These are phyloP conservation scores for Verticillium nonalfalfae DNA, from an alignment of 2,329 filamentous ascomycete species.

Conservation along the genomic window DNA sequence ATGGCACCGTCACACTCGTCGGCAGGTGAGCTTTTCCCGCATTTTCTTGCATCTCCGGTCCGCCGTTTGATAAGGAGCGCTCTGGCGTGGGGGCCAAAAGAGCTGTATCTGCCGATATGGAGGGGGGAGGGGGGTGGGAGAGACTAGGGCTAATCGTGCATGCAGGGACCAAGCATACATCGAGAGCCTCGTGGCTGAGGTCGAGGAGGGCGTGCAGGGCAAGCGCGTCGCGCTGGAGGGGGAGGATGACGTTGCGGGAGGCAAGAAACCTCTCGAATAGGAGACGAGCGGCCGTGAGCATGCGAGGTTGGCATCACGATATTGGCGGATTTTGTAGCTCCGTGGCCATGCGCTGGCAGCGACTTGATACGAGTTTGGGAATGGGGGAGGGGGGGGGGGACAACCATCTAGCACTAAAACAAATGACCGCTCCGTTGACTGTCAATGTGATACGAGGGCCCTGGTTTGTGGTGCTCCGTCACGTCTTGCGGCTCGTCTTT, in stretches of 20 bases:
- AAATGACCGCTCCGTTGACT: background rate
- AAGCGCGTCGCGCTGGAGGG: slow-evolving; percentile 64
- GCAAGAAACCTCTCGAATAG: background rate
- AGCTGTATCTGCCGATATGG: background rate
- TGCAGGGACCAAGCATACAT: slow-evolving; percentile 66
- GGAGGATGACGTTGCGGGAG: slow-evolving; percentile 46
- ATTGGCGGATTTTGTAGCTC: background rate
- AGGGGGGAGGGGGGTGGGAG: background rate
- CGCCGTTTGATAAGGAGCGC: background rate
- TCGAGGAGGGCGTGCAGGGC: slow-evolving; percentile 71
- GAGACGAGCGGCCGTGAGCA: background rate
- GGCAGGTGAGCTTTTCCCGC: slow-evolving; percentile 36
- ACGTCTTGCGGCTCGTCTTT: background rate
- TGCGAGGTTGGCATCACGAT: slow-evolving; percentile 1
- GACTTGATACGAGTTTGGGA: background rate
- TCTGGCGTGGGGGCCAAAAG: background rate
- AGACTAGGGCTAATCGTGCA: slow-evolving; percentile 1
- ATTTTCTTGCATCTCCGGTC: background rate
- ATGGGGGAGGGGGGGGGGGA: background rate
- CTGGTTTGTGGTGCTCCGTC: too few species aligned
- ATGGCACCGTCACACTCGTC: slow-evolving; percentile 88
- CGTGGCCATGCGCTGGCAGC: background rate
- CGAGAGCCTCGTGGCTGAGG: slow-evolving; percentile 72
- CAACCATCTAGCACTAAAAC: background rate
- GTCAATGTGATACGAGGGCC: too few species aligned